Evolutionary conservation across 768 basidiomycete genomes (phyloP).

Genomic region (Ramaria rubella): DNA sequence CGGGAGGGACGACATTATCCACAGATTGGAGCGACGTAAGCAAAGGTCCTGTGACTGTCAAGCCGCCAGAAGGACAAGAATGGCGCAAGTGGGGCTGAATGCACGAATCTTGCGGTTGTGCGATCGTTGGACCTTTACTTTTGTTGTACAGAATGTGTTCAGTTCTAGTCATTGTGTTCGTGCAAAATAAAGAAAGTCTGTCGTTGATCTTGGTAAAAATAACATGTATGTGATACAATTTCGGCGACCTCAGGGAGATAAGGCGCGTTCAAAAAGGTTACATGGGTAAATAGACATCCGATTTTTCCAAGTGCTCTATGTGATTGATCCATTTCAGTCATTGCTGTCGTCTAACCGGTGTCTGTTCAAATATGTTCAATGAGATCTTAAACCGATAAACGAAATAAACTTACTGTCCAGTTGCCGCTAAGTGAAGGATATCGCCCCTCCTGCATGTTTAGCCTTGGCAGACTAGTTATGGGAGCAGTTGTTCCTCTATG

Average conservation of each 20-base stretch:
- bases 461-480: not conserved
- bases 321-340: too few relatives aligned
- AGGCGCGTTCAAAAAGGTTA: too few relatives aligned
- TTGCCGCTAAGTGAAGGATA: not conserved
- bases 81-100: slow-evolving; percentile 64
- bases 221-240: not conserved
- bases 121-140: too few relatives aligned
- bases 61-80: slow-evolving; percentile 79
- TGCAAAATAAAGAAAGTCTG: too few relatives aligned
- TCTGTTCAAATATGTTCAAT: not conserved
- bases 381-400: too few relatives aligned
- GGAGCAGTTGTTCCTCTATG: slow-evolving; percentile 4
- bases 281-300: too few relatives aligned
- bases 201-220: too few relatives aligned
- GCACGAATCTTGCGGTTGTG: not conserved
- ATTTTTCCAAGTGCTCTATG: too few relatives aligned
- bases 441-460: not conserved
- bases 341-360: too few relatives aligned
- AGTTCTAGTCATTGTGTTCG: too few relatives aligned
- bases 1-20: slow-evolving; percentile 90
- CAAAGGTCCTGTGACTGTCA: slow-evolving; percentile 63
- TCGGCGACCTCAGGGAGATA: not conserved
- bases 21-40: slow-evolving; percentile 93
- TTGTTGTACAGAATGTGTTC: too few relatives aligned
- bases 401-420: not conserved